phyloP scores from a whole-genome alignment of 2,329 filamentous ascomycete species.

The Camptophora hylomeconis region DNA sequence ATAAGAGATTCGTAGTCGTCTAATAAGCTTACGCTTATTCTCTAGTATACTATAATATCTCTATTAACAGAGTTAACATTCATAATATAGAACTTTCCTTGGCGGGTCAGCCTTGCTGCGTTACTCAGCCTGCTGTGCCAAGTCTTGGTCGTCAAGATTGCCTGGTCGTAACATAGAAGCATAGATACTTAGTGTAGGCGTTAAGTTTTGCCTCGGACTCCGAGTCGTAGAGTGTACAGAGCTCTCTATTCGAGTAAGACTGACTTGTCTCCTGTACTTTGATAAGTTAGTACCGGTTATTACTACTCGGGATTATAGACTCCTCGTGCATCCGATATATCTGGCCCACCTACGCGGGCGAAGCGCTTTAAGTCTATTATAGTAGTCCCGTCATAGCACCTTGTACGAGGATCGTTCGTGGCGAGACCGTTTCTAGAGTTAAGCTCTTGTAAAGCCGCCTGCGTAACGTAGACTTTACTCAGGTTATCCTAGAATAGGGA shows the following conservation, averaged over 20 bases:
- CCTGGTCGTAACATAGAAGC: too few relatives aligned
- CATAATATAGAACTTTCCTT: too few relatives aligned
- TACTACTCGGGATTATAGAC: slow-evolving; percentile 14
- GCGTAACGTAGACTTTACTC: slow-evolving; percentile 16
- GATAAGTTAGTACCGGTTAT: slow-evolving; percentile 13
- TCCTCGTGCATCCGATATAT: slow-evolving; percentile 23
- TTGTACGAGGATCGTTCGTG: slow-evolving; percentile 2
- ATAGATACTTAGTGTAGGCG: too few relatives aligned
- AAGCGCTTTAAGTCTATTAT: slow-evolving; percentile 16
- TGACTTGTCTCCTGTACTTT: slow-evolving; percentile 13
- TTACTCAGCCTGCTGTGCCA: too few relatives aligned
- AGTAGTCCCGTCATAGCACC: slow-evolving; percentile 1
- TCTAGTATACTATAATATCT: too few relatives aligned
- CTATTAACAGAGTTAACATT: too few relatives aligned
- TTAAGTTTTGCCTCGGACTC: too few relatives aligned
- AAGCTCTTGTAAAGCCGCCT: slow-evolving; percentile 14
- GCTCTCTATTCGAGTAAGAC: slow-evolving; percentile 11
- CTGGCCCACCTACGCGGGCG: slow-evolving; percentile 23
- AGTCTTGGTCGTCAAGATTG: too few relatives aligned
- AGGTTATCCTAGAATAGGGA: slow-evolving; percentile 18
- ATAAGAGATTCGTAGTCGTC: too few relatives aligned
- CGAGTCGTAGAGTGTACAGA: too few relatives aligned
- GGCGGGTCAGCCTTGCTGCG: too few relatives aligned
- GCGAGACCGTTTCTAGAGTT: slow-evolving; percentile 12
- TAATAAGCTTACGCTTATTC: too few relatives aligned